A percentile compares a stretch with the other conserved stretches of the same genome.
Conservation (phyloP, 257 asterid species). For the Solanum bulbocastanum region DNA sequence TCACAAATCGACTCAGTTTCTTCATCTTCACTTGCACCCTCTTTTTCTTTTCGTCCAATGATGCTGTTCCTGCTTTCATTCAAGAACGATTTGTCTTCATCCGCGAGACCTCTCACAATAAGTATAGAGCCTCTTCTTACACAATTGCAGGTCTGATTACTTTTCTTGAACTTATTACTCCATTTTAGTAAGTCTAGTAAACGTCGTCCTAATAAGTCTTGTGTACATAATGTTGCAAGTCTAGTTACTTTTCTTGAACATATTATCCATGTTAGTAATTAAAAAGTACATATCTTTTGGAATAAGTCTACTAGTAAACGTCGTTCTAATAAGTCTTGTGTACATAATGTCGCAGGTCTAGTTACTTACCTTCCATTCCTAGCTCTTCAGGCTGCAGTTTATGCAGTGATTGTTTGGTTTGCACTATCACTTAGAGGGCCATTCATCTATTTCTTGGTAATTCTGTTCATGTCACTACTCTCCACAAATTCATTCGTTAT, state of each 20-base stretch:
- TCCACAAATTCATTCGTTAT: constrained; percentile 83
- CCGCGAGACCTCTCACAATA: constrained; percentile 76
- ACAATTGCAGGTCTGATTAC: constrained; percentile 74
- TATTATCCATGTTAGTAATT: neutral
- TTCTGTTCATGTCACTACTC: constrained; percentile 49
- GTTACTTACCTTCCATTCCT: constrained; percentile 78
- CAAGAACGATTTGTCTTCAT: constrained; percentile 76
- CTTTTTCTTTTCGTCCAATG: constrained; percentile 81
- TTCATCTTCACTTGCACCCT: constrained; percentile 76
- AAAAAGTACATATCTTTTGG: neutral
- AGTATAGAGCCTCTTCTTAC: constrained; percentile 84
- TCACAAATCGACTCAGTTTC: constrained; percentile 68
- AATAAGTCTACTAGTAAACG: neutral
- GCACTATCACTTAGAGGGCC: constrained; percentile 45
- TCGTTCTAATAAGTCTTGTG: neutral
- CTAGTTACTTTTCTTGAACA: constrained; percentile 30
- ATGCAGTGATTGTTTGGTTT: constrained; percentile 66
- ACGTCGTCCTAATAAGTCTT: neutral
- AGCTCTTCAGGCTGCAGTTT: constrained; percentile 54
- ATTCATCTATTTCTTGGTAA: constrained; percentile 44
- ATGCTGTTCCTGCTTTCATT: constrained; percentile 88
- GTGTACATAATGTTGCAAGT: constrained; percentile 32
- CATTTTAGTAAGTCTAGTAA: neutral
- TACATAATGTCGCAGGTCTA: constrained; percentile 39
- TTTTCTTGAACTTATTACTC: neutral